Evolutionary conservation across 2,329 filamentous ascomycete genomes (phyloP).

Genomic region (Arachnopeziza araneosa): DNA sequence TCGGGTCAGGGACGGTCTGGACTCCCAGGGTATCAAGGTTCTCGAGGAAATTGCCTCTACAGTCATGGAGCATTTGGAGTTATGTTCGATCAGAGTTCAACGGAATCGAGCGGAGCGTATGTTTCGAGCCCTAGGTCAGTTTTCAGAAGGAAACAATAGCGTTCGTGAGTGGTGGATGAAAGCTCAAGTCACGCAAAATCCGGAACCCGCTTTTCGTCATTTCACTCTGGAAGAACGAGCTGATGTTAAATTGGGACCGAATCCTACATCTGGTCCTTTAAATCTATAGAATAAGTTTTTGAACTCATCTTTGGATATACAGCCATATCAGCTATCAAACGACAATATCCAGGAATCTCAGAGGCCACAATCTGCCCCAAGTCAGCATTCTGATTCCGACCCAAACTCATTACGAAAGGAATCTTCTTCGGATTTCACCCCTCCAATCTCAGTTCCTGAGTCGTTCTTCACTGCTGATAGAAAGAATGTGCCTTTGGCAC

Average conservation of each 20-base stretch:
- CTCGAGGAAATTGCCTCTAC: constrained; percentile 50
- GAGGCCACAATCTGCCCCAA: background rate
- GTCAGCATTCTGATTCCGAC: background rate
- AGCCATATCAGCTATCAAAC: background rate
- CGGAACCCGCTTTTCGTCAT: background rate
- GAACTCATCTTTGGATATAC: background rate
- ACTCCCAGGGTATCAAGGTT: constrained; percentile 41
- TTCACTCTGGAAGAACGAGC: background rate
- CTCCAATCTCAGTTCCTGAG: background rate
- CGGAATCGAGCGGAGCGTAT: constrained; percentile 47
- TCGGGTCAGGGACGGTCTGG: constrained; percentile 45
- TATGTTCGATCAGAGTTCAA: constrained; percentile 33
- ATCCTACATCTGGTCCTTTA: background rate
- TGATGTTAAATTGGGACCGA: background rate
- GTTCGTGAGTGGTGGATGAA: constrained; percentile 12
- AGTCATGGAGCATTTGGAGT: constrained; percentile 55
- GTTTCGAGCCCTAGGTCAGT: constrained; percentile 45
- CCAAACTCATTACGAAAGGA: background rate
- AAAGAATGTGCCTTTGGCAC: background rate
- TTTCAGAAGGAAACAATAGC: constrained; percentile 42
- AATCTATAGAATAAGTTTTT: background rate
- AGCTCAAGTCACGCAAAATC: background rate
- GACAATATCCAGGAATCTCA: background rate
- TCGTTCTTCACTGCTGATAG: background rate
- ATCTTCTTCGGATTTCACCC: background rate